Percentiles rank a stretch among this genome's conserved stretches.
Conservation (phyloP, 805 yeast species). For the Suhomyces kilbournensis region DNA sequence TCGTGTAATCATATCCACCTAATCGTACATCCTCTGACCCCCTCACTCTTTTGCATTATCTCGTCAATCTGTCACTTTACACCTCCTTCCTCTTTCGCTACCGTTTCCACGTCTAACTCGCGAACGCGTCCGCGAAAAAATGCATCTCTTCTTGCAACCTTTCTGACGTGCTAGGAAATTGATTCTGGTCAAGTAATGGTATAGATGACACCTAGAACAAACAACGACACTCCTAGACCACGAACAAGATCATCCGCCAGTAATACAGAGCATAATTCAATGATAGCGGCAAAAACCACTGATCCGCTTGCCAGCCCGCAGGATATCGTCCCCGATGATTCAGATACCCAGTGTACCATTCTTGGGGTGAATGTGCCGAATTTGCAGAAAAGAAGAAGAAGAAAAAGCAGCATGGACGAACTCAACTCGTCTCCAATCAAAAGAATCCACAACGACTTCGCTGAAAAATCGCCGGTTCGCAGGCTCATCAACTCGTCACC, state of each 20-base stretch:
- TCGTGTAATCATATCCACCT: no score
- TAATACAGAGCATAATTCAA: neutral
- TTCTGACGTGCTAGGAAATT: neutral
- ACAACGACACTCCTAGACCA: neutral
- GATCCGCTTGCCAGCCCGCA: neutral
- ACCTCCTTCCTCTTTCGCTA: neutral
- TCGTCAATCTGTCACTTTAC: neutral
- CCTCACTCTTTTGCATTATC: no score
- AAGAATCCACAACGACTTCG: neutral
- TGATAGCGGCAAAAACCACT: neutral
- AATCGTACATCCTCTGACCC: no score
- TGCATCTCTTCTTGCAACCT: neutral
- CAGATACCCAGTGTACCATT: constrained; percentile 3
- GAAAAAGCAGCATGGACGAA: constrained; percentile 12
- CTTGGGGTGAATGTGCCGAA: constrained; percentile 1
- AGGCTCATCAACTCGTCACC: constrained; percentile 22
- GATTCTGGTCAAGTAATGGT: neutral
- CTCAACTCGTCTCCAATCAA: constrained; percentile 25
- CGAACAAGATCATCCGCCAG: neutral
- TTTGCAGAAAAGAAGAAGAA: neutral
- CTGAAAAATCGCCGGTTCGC: constrained; percentile 3
- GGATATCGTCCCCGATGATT: neutral
- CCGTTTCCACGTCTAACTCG: neutral
- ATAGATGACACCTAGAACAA: neutral
- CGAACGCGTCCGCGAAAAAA: constrained; percentile 1